Evolutionary conservation across 2,329 filamentous ascomycete species (phyloP).

Genomic region (Alternaria sp.): DNA sequence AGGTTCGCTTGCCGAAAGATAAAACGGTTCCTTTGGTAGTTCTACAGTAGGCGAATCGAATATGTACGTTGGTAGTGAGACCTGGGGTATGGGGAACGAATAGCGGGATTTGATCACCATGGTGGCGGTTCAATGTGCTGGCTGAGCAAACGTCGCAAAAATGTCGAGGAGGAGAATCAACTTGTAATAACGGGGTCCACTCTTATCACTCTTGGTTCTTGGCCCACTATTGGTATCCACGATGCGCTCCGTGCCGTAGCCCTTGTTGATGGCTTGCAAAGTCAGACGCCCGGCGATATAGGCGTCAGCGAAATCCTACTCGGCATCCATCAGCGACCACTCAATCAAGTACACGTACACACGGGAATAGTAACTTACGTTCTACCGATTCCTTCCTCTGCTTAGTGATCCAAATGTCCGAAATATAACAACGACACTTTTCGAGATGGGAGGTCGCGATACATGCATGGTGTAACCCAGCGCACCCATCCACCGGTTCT

Average conservation of each 20-base stretch:
- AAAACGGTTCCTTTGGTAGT: conserved; percentile 55
- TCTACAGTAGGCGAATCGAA: conserved; percentile 58
- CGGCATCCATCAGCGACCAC: neutral
- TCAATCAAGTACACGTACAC: neutral
- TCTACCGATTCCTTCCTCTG: neutral
- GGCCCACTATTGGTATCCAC: neutral
- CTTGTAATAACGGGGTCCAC: neutral
- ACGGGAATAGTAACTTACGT: neutral
- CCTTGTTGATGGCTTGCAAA: neutral
- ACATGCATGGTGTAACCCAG: neutral
- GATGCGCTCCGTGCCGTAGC: neutral
- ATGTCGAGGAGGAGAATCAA: neutral
- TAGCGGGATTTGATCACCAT: conserved; percentile 63
- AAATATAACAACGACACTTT: neutral
- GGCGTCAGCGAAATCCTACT: neutral
- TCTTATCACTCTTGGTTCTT: neutral
- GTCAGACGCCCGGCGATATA: neutral
- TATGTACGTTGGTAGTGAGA: conserved; percentile 55
- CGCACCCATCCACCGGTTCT: neutral
- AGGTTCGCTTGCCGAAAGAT: conserved; percentile 71
- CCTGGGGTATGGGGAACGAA: conserved; percentile 54
- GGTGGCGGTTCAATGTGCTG: neutral
- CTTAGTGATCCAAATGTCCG: neutral
- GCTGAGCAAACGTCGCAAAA: neutral
- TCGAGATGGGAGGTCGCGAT: neutral